Conservation (phyloP, 345 rosid species). For the Luvunga scandens region DNA sequence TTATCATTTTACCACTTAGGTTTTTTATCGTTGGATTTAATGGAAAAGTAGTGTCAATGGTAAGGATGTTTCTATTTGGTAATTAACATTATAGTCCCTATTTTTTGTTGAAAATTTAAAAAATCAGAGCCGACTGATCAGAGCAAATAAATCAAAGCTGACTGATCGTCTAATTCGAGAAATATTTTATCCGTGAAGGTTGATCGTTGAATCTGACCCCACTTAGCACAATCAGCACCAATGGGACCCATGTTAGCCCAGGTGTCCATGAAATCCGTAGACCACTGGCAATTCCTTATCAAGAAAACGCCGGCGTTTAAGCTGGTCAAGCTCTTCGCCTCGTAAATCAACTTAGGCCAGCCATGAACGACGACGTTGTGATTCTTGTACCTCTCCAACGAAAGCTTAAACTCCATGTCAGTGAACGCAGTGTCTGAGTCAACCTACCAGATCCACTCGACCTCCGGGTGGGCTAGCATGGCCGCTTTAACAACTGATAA, state of each 20-base stretch:
- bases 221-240: constrained; percentile 43
- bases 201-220: constrained; percentile 72
- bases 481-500: constrained; percentile 69
- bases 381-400: constrained; percentile 51
- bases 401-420: constrained; percentile 88
- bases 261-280: constrained; percentile 74
- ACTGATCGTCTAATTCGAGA: constrained; percentile 86
- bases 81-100: too few relatives aligned
- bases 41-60: too few relatives aligned
- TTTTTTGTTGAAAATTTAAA: too few relatives aligned
- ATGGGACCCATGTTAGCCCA: constrained; percentile 87
- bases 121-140: too few relatives aligned
- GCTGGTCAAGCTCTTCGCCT: constrained; percentile 75
- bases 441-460: constrained; percentile 99
- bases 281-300: constrained; percentile 95
- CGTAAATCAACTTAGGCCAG: constrained; percentile 65
- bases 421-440: constrained; percentile 92
- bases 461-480: constrained; percentile 97
- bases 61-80: too few relatives aligned
- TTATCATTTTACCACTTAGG: too few relatives aligned
- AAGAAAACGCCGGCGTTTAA: constrained; percentile 85
- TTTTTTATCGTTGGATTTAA: too few relatives aligned
- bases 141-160: constrained; percentile 72
- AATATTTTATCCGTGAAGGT: constrained; percentile 76
- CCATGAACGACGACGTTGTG: constrained; percentile 92